Conservation (phyloP, 2,329 filamentous ascomycete species). For the Onygenales sp. region DNA sequence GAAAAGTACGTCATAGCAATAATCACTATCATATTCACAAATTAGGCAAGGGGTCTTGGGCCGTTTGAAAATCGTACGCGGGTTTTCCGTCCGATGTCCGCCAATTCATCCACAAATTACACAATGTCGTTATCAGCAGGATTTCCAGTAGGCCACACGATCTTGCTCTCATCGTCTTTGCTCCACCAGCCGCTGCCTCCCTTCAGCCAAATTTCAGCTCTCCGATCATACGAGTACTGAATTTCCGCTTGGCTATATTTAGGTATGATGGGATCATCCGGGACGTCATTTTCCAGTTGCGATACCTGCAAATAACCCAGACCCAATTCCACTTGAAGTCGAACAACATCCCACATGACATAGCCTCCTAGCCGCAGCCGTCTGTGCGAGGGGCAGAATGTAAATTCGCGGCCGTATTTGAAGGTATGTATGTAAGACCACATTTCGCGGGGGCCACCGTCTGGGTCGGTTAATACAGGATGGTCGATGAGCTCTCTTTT, state of each 20-base stretch:
- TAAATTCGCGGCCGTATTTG: neutral
- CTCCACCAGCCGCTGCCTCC: slow-evolving; percentile 10
- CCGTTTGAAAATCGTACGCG: no score
- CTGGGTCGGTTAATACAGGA: neutral
- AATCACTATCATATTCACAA: no score
- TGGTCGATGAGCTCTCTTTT: no score
- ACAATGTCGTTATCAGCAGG: no score
- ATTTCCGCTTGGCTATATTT: neutral
- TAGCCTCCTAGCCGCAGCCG: slow-evolving; percentile 6
- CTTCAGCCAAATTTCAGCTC: slow-evolving; percentile 1
- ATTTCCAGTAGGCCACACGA: neutral
- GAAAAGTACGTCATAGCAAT: no score
- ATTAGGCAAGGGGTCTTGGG: no score
- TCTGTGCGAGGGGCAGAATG: neutral
- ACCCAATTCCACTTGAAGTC: slow-evolving; percentile 5
- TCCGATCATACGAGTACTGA: neutral
- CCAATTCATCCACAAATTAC: no score
- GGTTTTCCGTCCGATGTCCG: no score
- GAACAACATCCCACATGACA: slow-evolving; percentile 9
- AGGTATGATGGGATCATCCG: neutral
- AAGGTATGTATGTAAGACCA: slow-evolving; percentile 5
- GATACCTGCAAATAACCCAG: neutral
- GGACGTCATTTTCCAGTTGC: neutral
- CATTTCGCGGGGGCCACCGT: slow-evolving; percentile 4
- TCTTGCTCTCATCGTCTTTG: slow-evolving; percentile 9